Base-by-base conservation (phyloP, 2,329 filamentous ascomycete genomes). In the Massarina eburnea region DNA sequence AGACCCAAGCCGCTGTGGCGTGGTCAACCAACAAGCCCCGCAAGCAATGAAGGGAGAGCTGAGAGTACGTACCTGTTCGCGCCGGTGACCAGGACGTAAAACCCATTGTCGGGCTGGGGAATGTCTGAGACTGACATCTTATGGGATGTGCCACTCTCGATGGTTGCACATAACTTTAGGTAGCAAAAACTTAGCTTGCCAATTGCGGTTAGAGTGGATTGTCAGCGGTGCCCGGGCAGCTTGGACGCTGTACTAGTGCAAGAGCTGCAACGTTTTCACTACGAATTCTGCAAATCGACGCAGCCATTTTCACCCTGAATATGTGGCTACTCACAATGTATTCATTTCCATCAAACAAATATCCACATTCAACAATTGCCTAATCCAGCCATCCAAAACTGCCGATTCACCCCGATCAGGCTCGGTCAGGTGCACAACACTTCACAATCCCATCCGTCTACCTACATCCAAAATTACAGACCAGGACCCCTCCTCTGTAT, bases 1-100 rank as follows among this genome's bases (percentile, higher is more conserved):
- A 92, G 87, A 35, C 92, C 92, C 35, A 96, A 83, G 49, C 92
- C 92, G 67, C 92, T 96, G 69, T 18, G 19, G 21, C 34, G 20
- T n/a, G 24, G 60, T 74, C 51, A 75, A 65, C 54, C 46, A 39
- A 24, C 40, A 6, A 15, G 8, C 15, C 24, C 20, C 17, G 14
- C 15, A n/a, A 17, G 17, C 34, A 36, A 21, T 32, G 22, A 10
- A 26, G 24, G 1, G 4, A n/a, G n/a, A n/a, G n/a, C n/a, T n/a
- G 12, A 4, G 1, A 3, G 1, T 4, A 10, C 12, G 18, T 79
- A 91, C 90, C 89, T 91, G 71, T 95, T 95, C 27, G 89, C 88
- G 42, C 90, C 90, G 0, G 90, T 95, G 32, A 96, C 82, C 30
- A 96, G 76, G 8, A 89, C 82, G 64, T 76, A 73, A 51, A 74